phyloP scores from a whole-genome alignment of 2,329 filamentous ascomycete genomes.

The Elsinoe australis region DNA sequence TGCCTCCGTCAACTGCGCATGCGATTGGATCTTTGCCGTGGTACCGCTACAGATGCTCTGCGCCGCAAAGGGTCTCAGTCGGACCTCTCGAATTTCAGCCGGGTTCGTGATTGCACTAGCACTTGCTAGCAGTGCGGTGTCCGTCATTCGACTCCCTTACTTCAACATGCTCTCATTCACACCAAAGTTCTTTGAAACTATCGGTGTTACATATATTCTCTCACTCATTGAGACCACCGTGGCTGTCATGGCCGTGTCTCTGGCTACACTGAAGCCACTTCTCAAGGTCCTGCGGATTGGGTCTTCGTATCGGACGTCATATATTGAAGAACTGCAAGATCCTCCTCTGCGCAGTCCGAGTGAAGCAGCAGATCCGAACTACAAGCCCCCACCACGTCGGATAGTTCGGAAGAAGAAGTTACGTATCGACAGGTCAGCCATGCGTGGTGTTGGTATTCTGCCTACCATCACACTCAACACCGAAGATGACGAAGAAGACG shows the following conservation, averaged over 20 bases:
- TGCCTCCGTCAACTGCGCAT: conserved; percentile 8
- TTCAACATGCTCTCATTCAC: conserved; percentile 11
- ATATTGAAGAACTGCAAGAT: neutral
- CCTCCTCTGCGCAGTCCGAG: neutral
- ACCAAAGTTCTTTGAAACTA: neutral
- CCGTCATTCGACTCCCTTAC: conserved; percentile 3
- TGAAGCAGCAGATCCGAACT: neutral
- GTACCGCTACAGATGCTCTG: conserved; percentile 10
- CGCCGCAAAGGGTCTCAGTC: conserved; percentile 1
- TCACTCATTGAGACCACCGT: conserved; percentile 12
- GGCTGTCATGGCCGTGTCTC: conserved; percentile 1
- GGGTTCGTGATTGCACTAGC: conserved; percentile 8
- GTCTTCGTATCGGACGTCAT: neutral
- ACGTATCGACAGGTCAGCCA: neutral
- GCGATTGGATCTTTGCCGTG: conserved; percentile 14
- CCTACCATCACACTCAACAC: conserved; percentile 17
- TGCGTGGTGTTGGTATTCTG: conserved; percentile 13
- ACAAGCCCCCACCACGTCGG: neutral
- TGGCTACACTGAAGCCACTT: conserved; percentile 14
- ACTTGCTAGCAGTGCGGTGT: conserved; percentile 1
- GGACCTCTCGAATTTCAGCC: conserved; percentile 1
- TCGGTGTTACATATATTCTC: neutral
- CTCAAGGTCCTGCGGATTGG: conserved; percentile 1
- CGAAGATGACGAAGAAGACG: conserved; percentile 18
- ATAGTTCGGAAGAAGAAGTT: neutral